phyloP scores from a whole-genome alignment of 768 basidiomycete genomes.

The Lactifluus rugatus region DNA sequence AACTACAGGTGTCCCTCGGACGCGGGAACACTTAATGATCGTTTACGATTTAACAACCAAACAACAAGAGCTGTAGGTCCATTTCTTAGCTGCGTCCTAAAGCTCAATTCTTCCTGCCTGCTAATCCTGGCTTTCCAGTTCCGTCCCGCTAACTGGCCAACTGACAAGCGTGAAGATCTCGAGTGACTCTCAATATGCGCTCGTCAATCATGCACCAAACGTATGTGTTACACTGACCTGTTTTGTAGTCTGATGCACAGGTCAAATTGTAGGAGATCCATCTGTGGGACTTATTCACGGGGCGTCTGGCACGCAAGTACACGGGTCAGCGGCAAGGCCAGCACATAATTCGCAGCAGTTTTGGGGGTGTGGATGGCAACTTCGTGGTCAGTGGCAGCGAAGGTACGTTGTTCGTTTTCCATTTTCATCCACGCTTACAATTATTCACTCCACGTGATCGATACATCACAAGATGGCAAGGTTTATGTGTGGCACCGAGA shows the following conservation, averaged over 20 bases:
- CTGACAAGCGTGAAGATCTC: conserved; percentile 84
- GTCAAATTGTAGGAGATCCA: conserved; percentile 69
- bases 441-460: conserved; percentile 5
- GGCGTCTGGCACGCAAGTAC: conserved; percentile 67
- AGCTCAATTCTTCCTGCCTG: conserved; percentile 8
- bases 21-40: conserved; percentile 54
- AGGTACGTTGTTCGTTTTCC: conserved; percentile 43
- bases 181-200: conserved; percentile 72
- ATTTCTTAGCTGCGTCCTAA: not conserved
- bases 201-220: conserved; percentile 82
- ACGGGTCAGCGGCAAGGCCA: conserved; percentile 76
- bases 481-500: conserved; percentile 96
- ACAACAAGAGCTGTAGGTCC: conserved; percentile 55
- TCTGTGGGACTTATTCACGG: conserved; percentile 69
- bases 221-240: conserved; percentile 36
- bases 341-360: conserved; percentile 87
- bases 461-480: conserved; percentile 56
- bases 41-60: conserved; percentile 68
- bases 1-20: conserved; percentile 28
- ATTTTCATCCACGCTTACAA: conserved; percentile 1
- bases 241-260: conserved; percentile 6
- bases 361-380: conserved; percentile 82
- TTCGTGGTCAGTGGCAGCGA: conserved; percentile 93
- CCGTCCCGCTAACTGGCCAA: conserved; percentile 62
- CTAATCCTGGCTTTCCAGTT: conserved; percentile 33